Conservation (phyloP, 768 basidiomycete genomes). For the Gyrodon lividus region DNA sequence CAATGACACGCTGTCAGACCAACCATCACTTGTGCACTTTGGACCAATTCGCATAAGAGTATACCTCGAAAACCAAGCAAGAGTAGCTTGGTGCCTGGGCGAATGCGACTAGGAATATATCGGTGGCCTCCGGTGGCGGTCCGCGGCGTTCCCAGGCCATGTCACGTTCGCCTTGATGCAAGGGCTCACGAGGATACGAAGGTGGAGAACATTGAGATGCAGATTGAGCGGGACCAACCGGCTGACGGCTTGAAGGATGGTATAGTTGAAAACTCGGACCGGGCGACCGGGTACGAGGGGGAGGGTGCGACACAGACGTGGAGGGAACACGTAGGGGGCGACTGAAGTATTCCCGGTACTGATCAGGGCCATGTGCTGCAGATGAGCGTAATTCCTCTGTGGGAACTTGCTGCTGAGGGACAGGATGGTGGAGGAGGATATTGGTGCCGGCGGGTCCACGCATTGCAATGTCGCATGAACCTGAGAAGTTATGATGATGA, state of each 20-base stretch:
- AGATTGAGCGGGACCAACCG: constrained; percentile 51
- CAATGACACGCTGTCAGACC: too few relatives aligned
- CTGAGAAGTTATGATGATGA: constrained; percentile 56
- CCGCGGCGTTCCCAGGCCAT: too few relatives aligned
- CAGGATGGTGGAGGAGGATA: constrained; percentile 67
- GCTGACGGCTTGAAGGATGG: constrained; percentile 45
- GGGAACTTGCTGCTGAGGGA: constrained; percentile 56
- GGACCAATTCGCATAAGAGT: too few relatives aligned
- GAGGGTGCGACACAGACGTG: constrained; percentile 58
- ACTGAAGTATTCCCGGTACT: constrained; percentile 58
- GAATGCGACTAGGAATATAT: too few relatives aligned
- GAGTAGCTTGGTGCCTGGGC: too few relatives aligned
- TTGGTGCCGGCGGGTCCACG: constrained; percentile 59
- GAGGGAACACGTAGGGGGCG: constrained; percentile 54
- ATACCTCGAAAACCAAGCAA: too few relatives aligned
- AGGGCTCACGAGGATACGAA: constrained; percentile 51
- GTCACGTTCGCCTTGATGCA: too few relatives aligned
- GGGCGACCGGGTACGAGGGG: constrained; percentile 52
- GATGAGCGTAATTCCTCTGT: constrained; percentile 50
- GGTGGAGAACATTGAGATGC: constrained; percentile 60
- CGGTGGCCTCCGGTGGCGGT: too few relatives aligned
- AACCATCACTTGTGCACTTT: too few relatives aligned
- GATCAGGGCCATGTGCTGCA: constrained; percentile 36
- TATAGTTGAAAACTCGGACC: constrained; percentile 49
- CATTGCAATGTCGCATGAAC: constrained; percentile 40